Conservation (phyloP, 1,284 basidiomycete genomes). For the Peniophora sp. region DNA sequence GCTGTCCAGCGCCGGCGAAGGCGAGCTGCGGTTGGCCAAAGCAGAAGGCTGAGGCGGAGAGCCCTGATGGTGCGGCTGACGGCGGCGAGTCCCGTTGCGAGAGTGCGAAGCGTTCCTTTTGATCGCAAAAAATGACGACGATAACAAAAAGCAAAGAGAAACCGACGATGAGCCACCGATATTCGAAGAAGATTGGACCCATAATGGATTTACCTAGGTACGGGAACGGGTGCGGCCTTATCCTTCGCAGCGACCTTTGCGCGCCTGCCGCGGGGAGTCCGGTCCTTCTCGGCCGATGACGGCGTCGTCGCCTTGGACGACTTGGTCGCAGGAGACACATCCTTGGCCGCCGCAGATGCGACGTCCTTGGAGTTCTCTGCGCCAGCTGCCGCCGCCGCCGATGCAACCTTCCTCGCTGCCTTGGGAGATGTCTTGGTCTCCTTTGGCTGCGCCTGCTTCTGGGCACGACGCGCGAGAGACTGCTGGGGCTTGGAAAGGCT, state of each 20-base stretch:
- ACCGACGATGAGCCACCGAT: conserved; percentile 1
- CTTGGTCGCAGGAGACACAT: conserved; percentile 6
- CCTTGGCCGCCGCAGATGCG: neutral
- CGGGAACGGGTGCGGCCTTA: conserved; percentile 6
- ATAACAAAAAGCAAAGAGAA: neutral
- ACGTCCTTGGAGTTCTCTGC: neutral
- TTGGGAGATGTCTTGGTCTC: conserved; percentile 8
- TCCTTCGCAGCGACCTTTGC: conserved; percentile 11
- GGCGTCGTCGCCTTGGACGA: conserved; percentile 9
- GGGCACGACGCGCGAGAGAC: conserved; percentile 25
- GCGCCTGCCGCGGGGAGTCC: conserved; percentile 10
- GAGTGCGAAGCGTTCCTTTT: conserved; percentile 40
- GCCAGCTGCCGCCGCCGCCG: too few relatives aligned
- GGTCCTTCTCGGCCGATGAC: conserved; percentile 13
- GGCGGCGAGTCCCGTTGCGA: conserved; percentile 35
- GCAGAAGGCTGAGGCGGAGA: conserved; percentile 39
- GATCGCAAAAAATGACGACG: too few relatives aligned
- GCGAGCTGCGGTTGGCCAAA: conserved; percentile 23
- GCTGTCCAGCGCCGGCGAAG: conserved; percentile 18
- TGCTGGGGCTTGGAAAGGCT: conserved; percentile 56
- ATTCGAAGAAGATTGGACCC: conserved; percentile 7
- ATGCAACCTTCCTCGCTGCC: neutral
- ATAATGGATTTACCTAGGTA: conserved; percentile 18
- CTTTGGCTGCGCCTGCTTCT: conserved; percentile 24
- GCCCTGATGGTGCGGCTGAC: conserved; percentile 41